A percentile compares a stretch with the other conserved stretches of the same genome.
Conservation (phyloP, 2,329 filamentous ascomycete species). For the Blumeria hordei region DNA sequence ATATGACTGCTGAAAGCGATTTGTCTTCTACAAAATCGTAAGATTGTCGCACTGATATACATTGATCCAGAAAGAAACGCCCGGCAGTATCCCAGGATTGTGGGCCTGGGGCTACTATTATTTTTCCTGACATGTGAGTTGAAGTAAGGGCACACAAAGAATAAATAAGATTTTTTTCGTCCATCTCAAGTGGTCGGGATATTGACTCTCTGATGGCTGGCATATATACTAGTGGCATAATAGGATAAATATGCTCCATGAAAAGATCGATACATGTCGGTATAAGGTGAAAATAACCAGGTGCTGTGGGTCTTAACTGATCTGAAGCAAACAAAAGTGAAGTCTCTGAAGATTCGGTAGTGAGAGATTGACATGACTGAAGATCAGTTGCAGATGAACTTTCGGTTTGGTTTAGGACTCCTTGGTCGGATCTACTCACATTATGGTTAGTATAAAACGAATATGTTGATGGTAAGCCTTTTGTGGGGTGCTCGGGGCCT, state of each 20-base stretch:
- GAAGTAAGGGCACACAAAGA: conserved; percentile 32
- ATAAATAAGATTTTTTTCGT: conserved; percentile 24
- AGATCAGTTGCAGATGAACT: no score
- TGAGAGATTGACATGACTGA: no score
- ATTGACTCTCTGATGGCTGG: conserved; percentile 27
- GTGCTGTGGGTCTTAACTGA: conserved; percentile 21
- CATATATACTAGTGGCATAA: conserved; percentile 35
- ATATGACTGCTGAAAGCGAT: conserved; percentile 30
- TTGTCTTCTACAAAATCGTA: conserved; percentile 33
- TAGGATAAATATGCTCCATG: conserved; percentile 37
- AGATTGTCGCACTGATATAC: conserved; percentile 27
- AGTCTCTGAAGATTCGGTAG: no score
- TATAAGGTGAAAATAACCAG: conserved; percentile 23
- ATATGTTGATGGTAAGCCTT: no score
- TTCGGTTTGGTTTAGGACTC: conserved; percentile 4
- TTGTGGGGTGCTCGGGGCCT: no score
- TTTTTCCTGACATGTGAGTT: conserved; percentile 24
- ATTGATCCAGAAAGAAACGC: conserved; percentile 31
- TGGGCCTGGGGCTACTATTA: conserved; percentile 16
- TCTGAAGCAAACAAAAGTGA: conserved; percentile 14
- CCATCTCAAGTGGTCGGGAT: conserved; percentile 17
- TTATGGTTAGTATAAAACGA: not conserved
- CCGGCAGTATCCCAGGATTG: conserved; percentile 25
- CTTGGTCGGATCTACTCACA: conserved; percentile 9
- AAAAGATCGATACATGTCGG: conserved; percentile 36